Evolutionary conservation across 2,329 filamentous ascomycete genomes (phyloP), one percentile per base, ranked within the genome.

Genomic region (Botryotinia globosa): DNA sequence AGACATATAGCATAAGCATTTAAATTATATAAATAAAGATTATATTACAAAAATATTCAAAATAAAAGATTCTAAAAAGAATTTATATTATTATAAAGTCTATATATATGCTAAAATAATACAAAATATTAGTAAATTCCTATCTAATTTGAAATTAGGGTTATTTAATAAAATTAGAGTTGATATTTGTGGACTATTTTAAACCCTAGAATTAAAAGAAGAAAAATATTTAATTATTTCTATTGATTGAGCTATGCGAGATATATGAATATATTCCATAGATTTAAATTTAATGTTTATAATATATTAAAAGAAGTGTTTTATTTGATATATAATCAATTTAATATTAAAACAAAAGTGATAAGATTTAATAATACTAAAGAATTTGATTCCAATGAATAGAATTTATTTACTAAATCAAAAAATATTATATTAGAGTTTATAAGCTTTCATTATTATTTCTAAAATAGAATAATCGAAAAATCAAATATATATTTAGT

Each of bases 211-310:
- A 32, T 29, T 56, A 56, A 32, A 20, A 56, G 54, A 20, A 56
- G n/a, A 42, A 42, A 42, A 42, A 16, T 42, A 42, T 42, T 42
- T 42, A 32, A 32, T 56, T 56, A 32, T 1, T 32, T n/a, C 32
- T 1, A 56, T 2, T 16, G 18, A 29, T 5, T 56, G 1, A 1
- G 1, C 9, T n/a, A 56, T 16, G 7, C 1, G 1, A 56, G 12
- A 3, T 20, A 56, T 14, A n/a, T 56, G 12, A 0, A 4, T 29
- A 32, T 56, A 56, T 56, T 29, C 12, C 5, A 56, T 56, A n/a
- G 32, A 56, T 56, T 32, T 32, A 56, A 56, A 56, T 56, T 1
- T 32, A 14, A 56, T 32, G 0, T 12, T 56, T n/a, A n/a, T 56
- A 32, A 56, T n/a, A 56, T 56, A n/a, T 18, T 56, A 56, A 56